Conservation (phyloP, 257 asterid species). For the Jacaranda mimosifolia region DNA sequence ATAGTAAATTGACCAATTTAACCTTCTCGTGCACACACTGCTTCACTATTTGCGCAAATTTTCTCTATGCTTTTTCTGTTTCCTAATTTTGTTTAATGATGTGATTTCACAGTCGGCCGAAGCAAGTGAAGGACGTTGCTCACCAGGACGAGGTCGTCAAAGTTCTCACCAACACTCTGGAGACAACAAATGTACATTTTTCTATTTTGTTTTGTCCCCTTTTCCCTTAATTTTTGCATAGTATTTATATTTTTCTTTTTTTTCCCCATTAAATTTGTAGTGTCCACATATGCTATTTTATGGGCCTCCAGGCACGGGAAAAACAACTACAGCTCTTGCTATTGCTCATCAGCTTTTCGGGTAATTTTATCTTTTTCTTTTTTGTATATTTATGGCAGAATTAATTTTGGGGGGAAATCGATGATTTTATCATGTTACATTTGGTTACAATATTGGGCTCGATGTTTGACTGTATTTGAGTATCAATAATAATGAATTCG, state of each 20-base stretch:
- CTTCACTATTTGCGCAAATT: not conserved
- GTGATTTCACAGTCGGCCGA: constrained; percentile 77
- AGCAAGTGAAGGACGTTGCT: constrained; percentile 95
- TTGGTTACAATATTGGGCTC: not conserved
- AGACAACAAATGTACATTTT: constrained; percentile 75
- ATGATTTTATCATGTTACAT: not conserved
- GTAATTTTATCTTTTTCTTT: constrained; percentile 44
- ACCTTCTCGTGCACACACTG: not conserved
- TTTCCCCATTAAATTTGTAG: constrained; percentile 44
- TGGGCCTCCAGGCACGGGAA: constrained; percentile 99
- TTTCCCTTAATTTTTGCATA: not conserved
- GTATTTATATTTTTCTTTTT: not conserved
- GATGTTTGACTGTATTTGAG: not conserved
- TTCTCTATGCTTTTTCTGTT: not conserved
- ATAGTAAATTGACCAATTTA: constrained; percentile 58
- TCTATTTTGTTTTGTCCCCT: not conserved
- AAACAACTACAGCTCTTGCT: constrained; percentile 95
- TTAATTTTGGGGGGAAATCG: not conserved
- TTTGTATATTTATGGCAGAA: not conserved
- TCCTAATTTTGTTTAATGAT: constrained; percentile 9
- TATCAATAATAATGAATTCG: constrained; percentile 4
- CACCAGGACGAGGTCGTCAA: constrained; percentile 99
- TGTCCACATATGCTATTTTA: constrained; percentile 98
- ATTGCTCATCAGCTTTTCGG: constrained; percentile 96
- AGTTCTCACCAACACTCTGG: constrained; percentile 93